Base-by-base conservation (phyloP, 2,329 filamentous ascomycete genomes). In the Ascosphaera pollenicola region DNA sequence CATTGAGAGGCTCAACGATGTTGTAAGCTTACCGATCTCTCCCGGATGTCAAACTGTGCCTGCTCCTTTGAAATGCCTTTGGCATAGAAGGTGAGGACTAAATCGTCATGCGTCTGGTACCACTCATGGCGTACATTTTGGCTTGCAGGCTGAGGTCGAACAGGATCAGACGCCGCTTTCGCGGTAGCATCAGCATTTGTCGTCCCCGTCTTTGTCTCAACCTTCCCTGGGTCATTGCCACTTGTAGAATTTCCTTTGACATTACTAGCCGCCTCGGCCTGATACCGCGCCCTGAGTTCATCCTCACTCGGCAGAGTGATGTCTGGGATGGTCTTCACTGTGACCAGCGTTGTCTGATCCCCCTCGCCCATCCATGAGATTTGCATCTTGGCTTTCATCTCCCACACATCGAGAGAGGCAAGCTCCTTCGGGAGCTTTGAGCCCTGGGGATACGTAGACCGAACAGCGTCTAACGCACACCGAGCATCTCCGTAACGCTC, bases 401-500 rank as follows among this genome's bases (percentile, higher is more conserved):
- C 57, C 73, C 73, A 78, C 40, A 76, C 68, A 1, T 59, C 58
- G 38, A 73, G 43, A 37, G 50, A 48, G 2, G 47, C 46, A 42
- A 44, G 54, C 38, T 47, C 45, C 40, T 42, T 45, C 42, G 43
- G 31, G 3, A 42, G 37, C 26, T 45, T 37, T 16, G 56, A 61
- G 49, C 66, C 65, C 48, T 68, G 62, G n/a, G 30, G 30, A 32
- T 32, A 32, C 46, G 70, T 60, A n/a, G 55, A 53, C 40, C 68
- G 64, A 11, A 75, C 64, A 21, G 66, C 56, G n/a, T 58, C 62
- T 16, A 85, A 72, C 45, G 85, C 71, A 47, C 73, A 69, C 42
- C 75, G 69, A 1, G 84, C 77, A 56, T 94, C 78, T 3, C 76
- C 83, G 48, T 74, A 82, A 39, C 71, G 67, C 26, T 70, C 71